These are phyloP conservation scores for Botryotinia calthae DNA, from an alignment of 2,329 filamentous ascomycete genomes.

Conservation along the genomic window DNA sequence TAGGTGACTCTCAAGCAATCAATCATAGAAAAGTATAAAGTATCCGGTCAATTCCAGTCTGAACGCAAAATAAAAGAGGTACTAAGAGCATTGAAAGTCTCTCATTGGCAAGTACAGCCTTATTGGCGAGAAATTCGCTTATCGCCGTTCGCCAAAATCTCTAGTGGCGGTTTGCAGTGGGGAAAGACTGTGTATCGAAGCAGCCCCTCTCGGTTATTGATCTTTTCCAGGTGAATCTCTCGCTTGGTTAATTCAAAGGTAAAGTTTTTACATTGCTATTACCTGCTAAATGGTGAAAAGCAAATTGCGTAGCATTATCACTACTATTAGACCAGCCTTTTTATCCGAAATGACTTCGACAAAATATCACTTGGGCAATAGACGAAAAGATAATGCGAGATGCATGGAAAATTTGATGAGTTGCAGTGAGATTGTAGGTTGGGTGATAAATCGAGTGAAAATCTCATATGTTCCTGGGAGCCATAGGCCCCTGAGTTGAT, in stretches of 20 bases:
- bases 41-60: not conserved
- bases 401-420: accelerated
- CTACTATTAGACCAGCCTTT: accelerated
- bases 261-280: not conserved
- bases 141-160: not conserved
- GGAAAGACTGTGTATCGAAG: not conserved
- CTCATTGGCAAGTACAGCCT: not conserved
- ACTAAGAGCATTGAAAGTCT: not conserved
- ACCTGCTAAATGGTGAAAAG: not conserved
- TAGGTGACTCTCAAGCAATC: not conserved
- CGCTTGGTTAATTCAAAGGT: not conserved
- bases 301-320: not conserved
- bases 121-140: not conserved
- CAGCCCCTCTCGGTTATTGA: not conserved
- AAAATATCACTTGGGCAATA: accelerated
- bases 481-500: not conserved
- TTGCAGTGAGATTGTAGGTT: not conserved
- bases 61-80: accelerated
- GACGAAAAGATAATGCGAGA: not conserved
- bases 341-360: not conserved
- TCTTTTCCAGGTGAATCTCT: not conserved
- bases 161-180: not conserved
- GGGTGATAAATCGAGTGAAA: accelerated
- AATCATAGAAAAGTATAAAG: not conserved
- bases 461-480: not conserved